Evolutionary conservation across 805 yeast species (phyloP), one percentile per base, ranked within the genome.

Genomic region (Priceomyces carsonii): DNA sequence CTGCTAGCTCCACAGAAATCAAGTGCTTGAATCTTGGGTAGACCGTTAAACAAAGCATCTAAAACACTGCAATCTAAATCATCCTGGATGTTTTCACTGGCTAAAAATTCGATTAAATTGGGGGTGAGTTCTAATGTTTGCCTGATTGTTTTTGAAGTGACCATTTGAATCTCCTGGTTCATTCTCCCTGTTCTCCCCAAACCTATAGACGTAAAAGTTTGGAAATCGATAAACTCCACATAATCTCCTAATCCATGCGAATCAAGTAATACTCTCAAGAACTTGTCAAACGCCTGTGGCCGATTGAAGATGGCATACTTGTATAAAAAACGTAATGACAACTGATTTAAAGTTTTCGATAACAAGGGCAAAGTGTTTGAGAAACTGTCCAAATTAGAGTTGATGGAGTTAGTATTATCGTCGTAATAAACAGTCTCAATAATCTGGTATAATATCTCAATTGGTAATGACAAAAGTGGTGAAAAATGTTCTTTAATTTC

Each of bases 1-100:
- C 85, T 83, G 5, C 87, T 77, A 24, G 95, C 85, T 6, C 96
- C 97, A 59, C 96, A 89, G 44, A 89, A 87, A 59, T 89, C 97
- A 8, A 89, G 61, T 1, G 86, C 77, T 57, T 82, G 76, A 32
- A 90, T 64, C 36, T 71, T 63, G 4, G 73, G 73, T 50, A 79
- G 59, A 14, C 63, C 46, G 44, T 79, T 77, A 55, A 84, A 79
- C 17, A 85, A 63, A 31, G 58, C 55, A 45, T 71, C 63, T 33
- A 85, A 60, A 1, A 85, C 79, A n/a, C 64, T 55, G 1, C 61
- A 60, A 55, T 83, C 85, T 50, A 89, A 66, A 55, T 89, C 96
- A 53, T 75, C 85, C 61, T 88, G 93, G 39, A 89, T 84, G 47
- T 85, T 83, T 55, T 89, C 97, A 44, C 85, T 77, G 2, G 88